Evolutionary conservation across 108 stramenopile species (phyloP).

Genomic region (Nitzschia sp.): DNA sequence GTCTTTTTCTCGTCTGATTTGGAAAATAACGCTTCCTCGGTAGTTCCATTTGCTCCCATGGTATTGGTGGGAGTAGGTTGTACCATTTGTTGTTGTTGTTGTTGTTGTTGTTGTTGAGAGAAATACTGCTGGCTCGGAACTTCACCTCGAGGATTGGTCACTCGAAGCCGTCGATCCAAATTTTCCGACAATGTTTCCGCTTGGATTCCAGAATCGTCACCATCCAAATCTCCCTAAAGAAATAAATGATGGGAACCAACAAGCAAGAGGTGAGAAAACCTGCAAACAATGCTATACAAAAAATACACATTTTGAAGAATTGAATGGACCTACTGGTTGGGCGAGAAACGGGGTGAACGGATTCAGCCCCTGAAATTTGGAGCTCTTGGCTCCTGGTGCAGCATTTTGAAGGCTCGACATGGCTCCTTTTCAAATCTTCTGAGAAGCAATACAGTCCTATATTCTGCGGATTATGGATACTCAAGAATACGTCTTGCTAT

Average conservation of each 20-base stretch:
- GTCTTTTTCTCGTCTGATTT: slow-evolving; percentile 32
- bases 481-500: too few relatives aligned
- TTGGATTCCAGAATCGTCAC: slow-evolving; percentile 49
- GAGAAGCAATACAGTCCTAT: too few relatives aligned
- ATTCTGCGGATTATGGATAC: too few relatives aligned
- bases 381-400: slow-evolving; percentile 68
- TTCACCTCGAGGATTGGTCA: slow-evolving; percentile 12
- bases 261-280: slow-evolving; percentile 1
- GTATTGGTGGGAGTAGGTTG: not conserved
- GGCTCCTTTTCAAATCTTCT: not conserved
- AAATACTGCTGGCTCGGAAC: not conserved
- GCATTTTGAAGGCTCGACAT: slow-evolving; percentile 66
- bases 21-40: not conserved
- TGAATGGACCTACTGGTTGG: slow-evolving; percentile 52
- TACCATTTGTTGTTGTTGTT: not conserved
- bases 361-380: slow-evolving; percentile 79
- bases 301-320: not conserved
- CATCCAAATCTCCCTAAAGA: slow-evolving; percentile 26
- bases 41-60: not conserved
- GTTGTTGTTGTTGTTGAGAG: not conserved
- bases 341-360: slow-evolving; percentile 78
- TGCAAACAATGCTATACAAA: not conserved
- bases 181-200: slow-evolving; percentile 64
- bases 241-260: too few relatives aligned
- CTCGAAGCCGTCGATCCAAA: slow-evolving; percentile 66